Base-by-base conservation (phyloP, 352 stramenopile species). In the Thalassiosira hispida region DNA sequence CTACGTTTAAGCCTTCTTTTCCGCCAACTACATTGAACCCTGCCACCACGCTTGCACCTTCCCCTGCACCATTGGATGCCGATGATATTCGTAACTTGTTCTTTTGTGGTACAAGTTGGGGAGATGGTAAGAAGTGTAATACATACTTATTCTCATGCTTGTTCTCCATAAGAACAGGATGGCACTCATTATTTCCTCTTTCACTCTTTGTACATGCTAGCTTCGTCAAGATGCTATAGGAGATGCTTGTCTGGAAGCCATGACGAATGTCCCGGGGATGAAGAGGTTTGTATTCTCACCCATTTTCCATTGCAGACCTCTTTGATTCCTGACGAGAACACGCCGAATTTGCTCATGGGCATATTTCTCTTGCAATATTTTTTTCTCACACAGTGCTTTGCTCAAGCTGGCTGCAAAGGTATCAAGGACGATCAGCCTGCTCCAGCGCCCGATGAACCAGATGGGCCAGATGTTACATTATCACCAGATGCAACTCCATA, bases 341-440 rank as follows among this genome's bases (percentile, higher is more conserved):
- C n/a, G n/a, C n/a, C n/a, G 7, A 18, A 47, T 47, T n/a, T 18
- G n/a, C 14, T n/a, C 38, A 47, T 47, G 11, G 1, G n/a, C 38
- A 1, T 18, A 18, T 38, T 3, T 9, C 31, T 38, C 38, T 14
- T 47, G 4, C 38, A 47, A 47, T 31, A 25, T 56, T 27, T n/a
- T n/a, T n/a, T 56, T 27, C 47, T 51, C 47, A 56, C 25, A 56
- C 47, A 83, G 52, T 83, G 75, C 35, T 83, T 83, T 66, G 75
- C 75, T 16, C 59, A 83, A 56, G 67, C 67, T 23, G 52, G 73
- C 40, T 83, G 75, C 47, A 74, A 73, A 59, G 73, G 46, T 16
- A 42, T 20, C 0, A 23, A 12, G 3, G 3, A 16, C 0, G 42
- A 68, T 40, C 3, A 23, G 18, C 47, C 47, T 16, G 18, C 60